Evolutionary conservation across 148 eudicot genomes (phyloP).

Genomic region (Spergularia bocconei): DNA sequence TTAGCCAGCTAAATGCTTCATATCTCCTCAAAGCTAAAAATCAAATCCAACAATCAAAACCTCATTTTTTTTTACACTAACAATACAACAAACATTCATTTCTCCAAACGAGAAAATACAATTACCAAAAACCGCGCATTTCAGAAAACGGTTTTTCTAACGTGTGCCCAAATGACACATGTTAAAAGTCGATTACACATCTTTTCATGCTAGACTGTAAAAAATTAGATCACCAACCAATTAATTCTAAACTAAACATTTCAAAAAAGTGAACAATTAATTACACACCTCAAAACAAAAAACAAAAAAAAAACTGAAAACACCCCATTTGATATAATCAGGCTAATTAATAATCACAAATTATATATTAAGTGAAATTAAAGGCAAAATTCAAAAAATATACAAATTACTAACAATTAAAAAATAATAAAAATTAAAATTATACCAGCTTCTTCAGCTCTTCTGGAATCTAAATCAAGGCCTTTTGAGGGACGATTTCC

Average conservation of each 20-base stretch:
- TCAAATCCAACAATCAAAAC: conserved; percentile 14
- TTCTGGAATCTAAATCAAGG: conserved; percentile 60
- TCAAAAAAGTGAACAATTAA: neutral
- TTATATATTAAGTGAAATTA: neutral
- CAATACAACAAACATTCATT: neutral
- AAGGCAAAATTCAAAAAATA: neutral
- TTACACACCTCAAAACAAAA: neutral
- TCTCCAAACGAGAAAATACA: neutral
- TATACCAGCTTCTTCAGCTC: conserved; percentile 62
- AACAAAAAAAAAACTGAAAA: neutral
- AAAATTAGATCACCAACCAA: neutral
- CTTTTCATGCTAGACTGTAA: too few species aligned
- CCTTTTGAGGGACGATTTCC: conserved; percentile 46
- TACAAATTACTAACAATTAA: neutral
- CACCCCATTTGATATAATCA: neutral
- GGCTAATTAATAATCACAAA: neutral
- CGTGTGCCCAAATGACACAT: too few species aligned
- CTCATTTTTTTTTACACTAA: conserved; percentile 14
- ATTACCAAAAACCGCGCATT: too few species aligned
- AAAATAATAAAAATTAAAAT: neutral
- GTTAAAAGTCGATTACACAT: too few species aligned
- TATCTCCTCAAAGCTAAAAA: conserved; percentile 56
- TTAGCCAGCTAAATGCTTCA: conserved; percentile 89
- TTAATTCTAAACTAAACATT: neutral
- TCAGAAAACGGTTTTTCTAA: too few species aligned